Base-by-base conservation (phyloP, 345 rosid species). In the Salix caprea region DNA sequence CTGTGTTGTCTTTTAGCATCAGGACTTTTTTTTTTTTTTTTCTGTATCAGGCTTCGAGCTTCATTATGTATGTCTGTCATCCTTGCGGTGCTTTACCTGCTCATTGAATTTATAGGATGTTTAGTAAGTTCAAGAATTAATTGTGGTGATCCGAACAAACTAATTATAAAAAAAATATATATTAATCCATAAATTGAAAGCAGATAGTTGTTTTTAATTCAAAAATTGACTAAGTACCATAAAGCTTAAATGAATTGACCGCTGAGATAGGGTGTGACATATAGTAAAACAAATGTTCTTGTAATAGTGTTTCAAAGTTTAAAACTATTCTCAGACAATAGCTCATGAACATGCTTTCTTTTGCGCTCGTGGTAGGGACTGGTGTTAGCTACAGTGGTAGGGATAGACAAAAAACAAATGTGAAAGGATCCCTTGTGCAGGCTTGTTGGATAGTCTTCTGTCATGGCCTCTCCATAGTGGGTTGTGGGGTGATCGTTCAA, bases 401-500 rank as follows among this genome's bases (percentile, higher is more conserved):
- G 61, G 58, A 52, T 52, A 14, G 46, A 42, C 1, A 42, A 40
- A 40, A 40, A 40, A 40, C 36, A 40, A 10, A 40, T 0, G 13
- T 2, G 26, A 56, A 12, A 56, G 12, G 62, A 56, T n/a, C 62
- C 62, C 26, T 56, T n/a, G n/a, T 56, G 24, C 4, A 56, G 62
- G 62, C 26, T 56, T 58, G 62, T 23, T 23, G 28, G 28, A 10
- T 58, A 23, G 62, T 58, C 46, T 42, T 58, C 4, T 9, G 64
- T 5, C 14, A 58, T 23, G 13, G 64, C 28, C 26, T 58, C 28
- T 58, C 64, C 28, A 23, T 58, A 58, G 64, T 23, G n/a, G 54
- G 7, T 18, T 23, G 77, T 65, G 66, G 79, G 71, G 77, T 72
- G 75, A 72, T 74, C 74, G 77, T 84, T 82, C 80, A 81, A 75